A percentile compares a stretch with the other conserved stretches of the same genome.
Conservation (phyloP, 805 yeast species). For the Ogataea paraovalis region DNA sequence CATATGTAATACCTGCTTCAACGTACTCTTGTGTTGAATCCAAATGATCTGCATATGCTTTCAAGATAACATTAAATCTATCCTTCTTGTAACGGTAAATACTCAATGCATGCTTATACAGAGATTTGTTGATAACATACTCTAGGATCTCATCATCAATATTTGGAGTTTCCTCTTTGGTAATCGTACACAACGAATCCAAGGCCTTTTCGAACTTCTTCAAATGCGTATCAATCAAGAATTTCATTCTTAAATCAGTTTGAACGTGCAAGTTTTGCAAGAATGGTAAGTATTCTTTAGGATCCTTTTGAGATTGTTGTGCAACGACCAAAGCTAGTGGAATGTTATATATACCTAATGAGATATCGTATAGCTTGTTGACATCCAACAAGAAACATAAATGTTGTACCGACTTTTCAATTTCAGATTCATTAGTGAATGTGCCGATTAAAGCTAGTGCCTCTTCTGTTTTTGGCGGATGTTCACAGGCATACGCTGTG, state of each 20-base stretch:
- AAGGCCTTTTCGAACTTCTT: constrained; percentile 68
- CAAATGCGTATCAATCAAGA: constrained; percentile 75
- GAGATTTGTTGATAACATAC: constrained; percentile 63
- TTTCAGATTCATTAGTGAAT: constrained; percentile 42
- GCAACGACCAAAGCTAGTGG: constrained; percentile 79
- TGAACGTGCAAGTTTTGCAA: constrained; percentile 73
- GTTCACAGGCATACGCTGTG: constrained; percentile 89
- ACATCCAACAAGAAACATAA: constrained; percentile 89
- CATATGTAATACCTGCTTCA: constrained; percentile 82
- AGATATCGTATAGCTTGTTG: constrained; percentile 70
- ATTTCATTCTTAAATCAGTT: constrained; percentile 60
- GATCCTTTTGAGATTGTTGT: constrained; percentile 96
- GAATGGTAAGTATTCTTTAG: constrained; percentile 93
- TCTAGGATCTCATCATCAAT: constrained; percentile 56
- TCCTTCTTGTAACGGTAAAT: constrained; percentile 54
- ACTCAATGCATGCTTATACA: constrained; percentile 66
- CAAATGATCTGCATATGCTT: constrained; percentile 59
- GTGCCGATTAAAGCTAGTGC: constrained; percentile 66
- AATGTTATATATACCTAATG: constrained; percentile 80
- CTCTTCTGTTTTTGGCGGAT: constrained; percentile 76
- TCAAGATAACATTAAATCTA: constrained; percentile 52
- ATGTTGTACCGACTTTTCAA: constrained; percentile 69
- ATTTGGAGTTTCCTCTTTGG: constrained; percentile 28
- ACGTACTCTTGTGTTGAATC: constrained; percentile 50
- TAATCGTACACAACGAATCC: constrained; percentile 52